phyloP scores from a whole-genome alignment of 768 basidiomycete genomes.

The Mrakia blollopis region DNA sequence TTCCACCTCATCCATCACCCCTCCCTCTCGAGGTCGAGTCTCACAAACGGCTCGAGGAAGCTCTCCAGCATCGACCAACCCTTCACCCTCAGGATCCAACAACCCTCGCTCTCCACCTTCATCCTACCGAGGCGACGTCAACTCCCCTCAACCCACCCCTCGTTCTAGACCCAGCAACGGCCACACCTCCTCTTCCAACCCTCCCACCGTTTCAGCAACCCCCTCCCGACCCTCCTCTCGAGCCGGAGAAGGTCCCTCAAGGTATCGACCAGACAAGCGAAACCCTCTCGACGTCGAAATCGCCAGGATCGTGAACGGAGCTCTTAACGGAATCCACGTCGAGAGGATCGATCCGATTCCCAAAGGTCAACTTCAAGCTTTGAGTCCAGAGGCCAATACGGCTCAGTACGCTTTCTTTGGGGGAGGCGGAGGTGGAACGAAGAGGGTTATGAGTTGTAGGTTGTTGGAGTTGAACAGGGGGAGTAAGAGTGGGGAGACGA shows the following conservation, averaged over 20 bases:
- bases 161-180: neutral
- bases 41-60: neutral
- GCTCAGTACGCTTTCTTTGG: constrained; percentile 21
- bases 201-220: too few species aligned
- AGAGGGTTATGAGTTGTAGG: neutral
- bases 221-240: constrained; percentile 4
- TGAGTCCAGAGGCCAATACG: constrained; percentile 10
- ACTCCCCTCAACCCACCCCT: constrained; percentile 2
- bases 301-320: constrained; percentile 17
- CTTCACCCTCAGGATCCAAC: neutral
- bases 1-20: neutral
- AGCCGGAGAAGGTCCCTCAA: neutral
- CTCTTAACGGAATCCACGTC: neutral
- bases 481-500: neutral
- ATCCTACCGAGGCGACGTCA: neutral
- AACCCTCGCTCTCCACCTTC: constrained; percentile 8
- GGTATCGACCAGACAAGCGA: neutral
- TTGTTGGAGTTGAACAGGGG: constrained; percentile 19
- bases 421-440: neutral
- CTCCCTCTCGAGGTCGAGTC: neutral
- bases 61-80: neutral
- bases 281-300: constrained; percentile 27
- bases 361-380: neutral
- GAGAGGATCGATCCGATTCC: constrained; percentile 29
- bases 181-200: neutral